Percentiles rank a stretch among this genome's conserved stretches.
Conservation (phyloP, 2,329 filamentous ascomycete genomes). For the Trichoderma hamatum region DNA sequence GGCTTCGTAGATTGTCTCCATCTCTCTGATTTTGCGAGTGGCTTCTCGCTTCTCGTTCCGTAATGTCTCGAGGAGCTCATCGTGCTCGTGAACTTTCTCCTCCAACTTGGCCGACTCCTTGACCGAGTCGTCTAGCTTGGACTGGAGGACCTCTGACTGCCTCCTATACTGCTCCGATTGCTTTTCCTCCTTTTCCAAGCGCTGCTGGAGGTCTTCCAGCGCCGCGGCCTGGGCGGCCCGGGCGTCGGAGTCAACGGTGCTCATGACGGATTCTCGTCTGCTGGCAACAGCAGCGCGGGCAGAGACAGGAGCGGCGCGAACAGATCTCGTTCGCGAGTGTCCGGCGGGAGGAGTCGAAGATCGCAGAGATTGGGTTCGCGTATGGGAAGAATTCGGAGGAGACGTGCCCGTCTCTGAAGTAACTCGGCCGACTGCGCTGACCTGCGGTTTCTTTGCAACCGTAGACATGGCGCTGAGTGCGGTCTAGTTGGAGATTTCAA, state of each 20-base stretch:
- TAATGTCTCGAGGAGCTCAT: slow-evolving; percentile 78
- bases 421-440: slow-evolving; percentile 51
- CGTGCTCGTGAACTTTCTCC: slow-evolving; percentile 83
- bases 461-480: slow-evolving; percentile 49
- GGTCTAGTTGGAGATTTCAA: not conserved
- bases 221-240: slow-evolving; percentile 77
- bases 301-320: slow-evolving; percentile 70
- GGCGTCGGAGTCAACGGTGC: slow-evolving; percentile 67
- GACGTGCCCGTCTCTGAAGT: slow-evolving; percentile 44
- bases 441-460: slow-evolving; percentile 57
- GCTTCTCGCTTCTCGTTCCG: slow-evolving; percentile 84
- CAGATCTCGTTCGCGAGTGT: slow-evolving; percentile 63
- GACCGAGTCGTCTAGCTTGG: slow-evolving; percentile 80
- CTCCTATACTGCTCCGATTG: slow-evolving; percentile 79
- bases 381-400: slow-evolving; percentile 42
- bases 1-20: slow-evolving; percentile 89
- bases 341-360: slow-evolving; percentile 50
- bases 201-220: slow-evolving; percentile 82
- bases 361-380: slow-evolving; percentile 44
- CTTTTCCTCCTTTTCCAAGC: slow-evolving; percentile 78
- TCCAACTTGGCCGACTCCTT: slow-evolving; percentile 85
- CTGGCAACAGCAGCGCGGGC: slow-evolving; percentile 72
- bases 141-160: slow-evolving; percentile 81
- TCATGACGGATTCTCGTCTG: slow-evolving; percentile 55
- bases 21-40: slow-evolving; percentile 81